A percentile compares a stretch with the other conserved stretches of the same genome.
These are phyloP conservation scores for Penicillium sp. DNA, from an alignment of 2,329 filamentous ascomycete species.

Conservation along the genomic window DNA sequence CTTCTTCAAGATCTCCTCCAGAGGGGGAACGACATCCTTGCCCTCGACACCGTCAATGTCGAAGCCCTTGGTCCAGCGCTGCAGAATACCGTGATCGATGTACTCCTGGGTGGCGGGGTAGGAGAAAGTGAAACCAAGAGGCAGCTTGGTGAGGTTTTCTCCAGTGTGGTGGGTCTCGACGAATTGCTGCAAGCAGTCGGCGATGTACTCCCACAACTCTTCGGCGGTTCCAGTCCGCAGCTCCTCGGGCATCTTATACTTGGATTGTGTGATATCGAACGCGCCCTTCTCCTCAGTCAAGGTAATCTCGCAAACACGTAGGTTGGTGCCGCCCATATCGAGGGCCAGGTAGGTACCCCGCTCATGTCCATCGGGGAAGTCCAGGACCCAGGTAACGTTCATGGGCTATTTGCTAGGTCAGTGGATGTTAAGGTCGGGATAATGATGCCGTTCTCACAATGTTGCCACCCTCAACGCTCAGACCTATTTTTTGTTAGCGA, in stretches of 20 bases:
- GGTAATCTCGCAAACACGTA: constrained; percentile 90
- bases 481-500: constrained; percentile 52
- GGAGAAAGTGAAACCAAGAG: constrained; percentile 93
- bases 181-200: constrained; percentile 88
- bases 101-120: constrained; percentile 92
- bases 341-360: constrained; percentile 84
- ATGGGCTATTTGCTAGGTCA: constrained; percentile 66
- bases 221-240: constrained; percentile 81
- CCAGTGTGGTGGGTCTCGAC: constrained; percentile 77
- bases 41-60: constrained; percentile 92
- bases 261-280: constrained; percentile 93
- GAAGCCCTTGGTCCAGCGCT: constrained; percentile 97
- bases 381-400: constrained; percentile 97
- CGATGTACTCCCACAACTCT: constrained; percentile 92
- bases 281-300: constrained; percentile 83
- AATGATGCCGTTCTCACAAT: constrained; percentile 63
- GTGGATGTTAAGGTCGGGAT: constrained; percentile 6
- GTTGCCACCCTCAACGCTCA: constrained; percentile 83
- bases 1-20: constrained; percentile 73
- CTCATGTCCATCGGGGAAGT: constrained; percentile 81
- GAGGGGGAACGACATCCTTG: constrained; percentile 82
- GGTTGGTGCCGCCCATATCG: constrained; percentile 95
- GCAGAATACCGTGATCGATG: constrained; percentile 87
- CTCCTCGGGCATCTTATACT: constrained; percentile 92
- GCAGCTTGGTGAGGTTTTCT: constrained; percentile 61